Evolutionary conservation across 768 basidiomycete genomes (phyloP), one percentile per base, ranked within the genome.

Genomic region (Pleurotus pulmonarius): DNA sequence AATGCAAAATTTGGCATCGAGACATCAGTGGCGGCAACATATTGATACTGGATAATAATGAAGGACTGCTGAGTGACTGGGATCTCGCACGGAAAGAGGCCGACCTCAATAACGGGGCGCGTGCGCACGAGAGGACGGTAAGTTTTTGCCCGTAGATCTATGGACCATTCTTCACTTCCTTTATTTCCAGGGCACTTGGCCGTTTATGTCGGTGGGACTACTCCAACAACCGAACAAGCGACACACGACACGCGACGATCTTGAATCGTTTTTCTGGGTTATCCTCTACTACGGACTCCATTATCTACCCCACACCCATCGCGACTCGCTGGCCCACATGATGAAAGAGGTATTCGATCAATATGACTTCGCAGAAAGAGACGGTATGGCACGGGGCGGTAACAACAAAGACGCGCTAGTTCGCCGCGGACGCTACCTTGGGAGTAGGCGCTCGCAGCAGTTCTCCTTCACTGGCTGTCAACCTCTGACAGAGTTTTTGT

Each of bases 241-340:
- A 5, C 69, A 70, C 20, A 46, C 24, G 1, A 55, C 69, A n/a
- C 52, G 61, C 18, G 69, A 71, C 22, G 69, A 73, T 40, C 46
- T 73, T 5, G 68, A 73, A 54, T 72, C 72, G 0, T 70, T 72
- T 51, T 12, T 62, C 25, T 58, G 64, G 41, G 61, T 67, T 16
- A 22, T 66, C 26, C 38, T 59, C 13, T 65, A 61, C 46, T 39
- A 48, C 16, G 46, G 49, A 5, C 44, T 62, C 9, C 55, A 58
- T 13, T 64, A 59, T 39, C 37, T 57, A 25, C 26, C 29, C 16
- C 65, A 60, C 53, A 59, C 41, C 41, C 41, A 43, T 26, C 26
- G 26, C 26, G 26, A 26, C 26, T 26, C 26, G 26, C 26, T 26
- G 26, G 26, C 3, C 26, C 26, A 26, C 26, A 26, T 26, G 26